These are phyloP conservation scores for Podospora bellae-mahoneyi DNA, from an alignment of 495 filamentous ascomycete genomes.

Conservation along the genomic window DNA sequence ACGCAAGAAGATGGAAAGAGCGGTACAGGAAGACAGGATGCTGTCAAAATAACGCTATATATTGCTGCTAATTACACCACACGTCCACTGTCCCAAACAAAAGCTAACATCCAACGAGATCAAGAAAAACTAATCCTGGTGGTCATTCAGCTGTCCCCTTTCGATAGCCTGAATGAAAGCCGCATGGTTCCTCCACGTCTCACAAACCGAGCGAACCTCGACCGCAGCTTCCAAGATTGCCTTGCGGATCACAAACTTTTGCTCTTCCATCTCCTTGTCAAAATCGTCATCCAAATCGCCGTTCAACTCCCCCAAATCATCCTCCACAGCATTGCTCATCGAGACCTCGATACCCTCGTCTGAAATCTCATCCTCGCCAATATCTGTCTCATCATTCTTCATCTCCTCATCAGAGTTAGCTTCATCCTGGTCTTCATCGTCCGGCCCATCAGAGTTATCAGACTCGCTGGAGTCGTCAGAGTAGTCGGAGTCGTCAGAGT, in stretches of 20 bases:
- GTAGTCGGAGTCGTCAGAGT: too few species aligned
- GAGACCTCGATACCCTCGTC: too few species aligned
- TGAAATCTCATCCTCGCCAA: too few species aligned
- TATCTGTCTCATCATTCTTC: not conserved
- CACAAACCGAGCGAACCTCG: not conserved
- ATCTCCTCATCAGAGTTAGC: not conserved
- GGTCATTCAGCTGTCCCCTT: not conserved
- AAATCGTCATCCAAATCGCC: not conserved
- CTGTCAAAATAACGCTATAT: too few species aligned
- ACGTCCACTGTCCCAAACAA: too few species aligned
- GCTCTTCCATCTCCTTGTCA: not conserved
- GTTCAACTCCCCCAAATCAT: not conserved
- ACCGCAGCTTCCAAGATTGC: not conserved
- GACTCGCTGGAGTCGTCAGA: not conserved
- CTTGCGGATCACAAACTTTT: not conserved
- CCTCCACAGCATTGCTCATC: too few species aligned
- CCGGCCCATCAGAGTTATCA: not conserved
- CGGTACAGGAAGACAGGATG: too few species aligned
- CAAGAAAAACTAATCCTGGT: not conserved
- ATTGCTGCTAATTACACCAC: too few species aligned
- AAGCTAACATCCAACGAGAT: too few species aligned
- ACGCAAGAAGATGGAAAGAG: too few species aligned
- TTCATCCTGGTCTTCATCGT: not conserved
- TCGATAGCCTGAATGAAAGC: not conserved
- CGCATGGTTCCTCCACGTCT: not conserved